Evolutionary conservation across 345 rosid genomes (phyloP).

Genomic region (Gossypium anomalum): DNA sequence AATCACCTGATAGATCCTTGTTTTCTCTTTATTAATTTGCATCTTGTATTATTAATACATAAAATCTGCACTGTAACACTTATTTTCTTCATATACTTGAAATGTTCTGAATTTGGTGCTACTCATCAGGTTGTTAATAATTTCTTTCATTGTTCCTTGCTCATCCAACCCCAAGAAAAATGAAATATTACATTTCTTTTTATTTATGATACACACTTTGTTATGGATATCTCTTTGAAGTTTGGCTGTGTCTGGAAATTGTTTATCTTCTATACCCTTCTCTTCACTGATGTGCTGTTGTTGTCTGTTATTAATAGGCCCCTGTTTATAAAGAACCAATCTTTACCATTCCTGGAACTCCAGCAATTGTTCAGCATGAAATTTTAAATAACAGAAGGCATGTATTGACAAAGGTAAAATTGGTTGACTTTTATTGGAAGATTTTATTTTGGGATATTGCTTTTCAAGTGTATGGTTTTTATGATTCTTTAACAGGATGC

Average conservation of each 20-base stretch:
- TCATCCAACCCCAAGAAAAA: neutral
- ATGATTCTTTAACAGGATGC: constrained; percentile 56
- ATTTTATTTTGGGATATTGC: constrained; percentile 2
- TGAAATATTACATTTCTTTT: neutral
- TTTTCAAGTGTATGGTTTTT: constrained; percentile 14
- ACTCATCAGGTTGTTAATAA: neutral
- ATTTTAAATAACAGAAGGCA: constrained; percentile 93
- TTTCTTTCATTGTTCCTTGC: neutral
- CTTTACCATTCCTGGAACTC: constrained; percentile 69
- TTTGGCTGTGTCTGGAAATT: neutral
- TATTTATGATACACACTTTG: neutral
- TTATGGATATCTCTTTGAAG: neutral
- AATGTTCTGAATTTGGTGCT: neutral
- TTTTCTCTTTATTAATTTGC: constrained; percentile 4
- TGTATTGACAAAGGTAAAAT: constrained; percentile 84
- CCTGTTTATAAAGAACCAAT: constrained; percentile 83
- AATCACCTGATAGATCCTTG: neutral
- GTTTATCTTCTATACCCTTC: neutral
- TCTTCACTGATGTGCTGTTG: neutral
- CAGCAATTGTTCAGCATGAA: constrained; percentile 93
- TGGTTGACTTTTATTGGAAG: constrained; percentile 2
- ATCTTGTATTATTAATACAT: neutral
- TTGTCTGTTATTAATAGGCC: constrained; percentile 39
- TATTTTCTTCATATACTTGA: constrained; percentile 5
- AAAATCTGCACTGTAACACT: neutral